Percentiles rank a stretch among this genome's conserved stretches.
Evolutionary conservation across 805 yeast genomes (phyloP).

Genomic region (Candida oleophila): DNA sequence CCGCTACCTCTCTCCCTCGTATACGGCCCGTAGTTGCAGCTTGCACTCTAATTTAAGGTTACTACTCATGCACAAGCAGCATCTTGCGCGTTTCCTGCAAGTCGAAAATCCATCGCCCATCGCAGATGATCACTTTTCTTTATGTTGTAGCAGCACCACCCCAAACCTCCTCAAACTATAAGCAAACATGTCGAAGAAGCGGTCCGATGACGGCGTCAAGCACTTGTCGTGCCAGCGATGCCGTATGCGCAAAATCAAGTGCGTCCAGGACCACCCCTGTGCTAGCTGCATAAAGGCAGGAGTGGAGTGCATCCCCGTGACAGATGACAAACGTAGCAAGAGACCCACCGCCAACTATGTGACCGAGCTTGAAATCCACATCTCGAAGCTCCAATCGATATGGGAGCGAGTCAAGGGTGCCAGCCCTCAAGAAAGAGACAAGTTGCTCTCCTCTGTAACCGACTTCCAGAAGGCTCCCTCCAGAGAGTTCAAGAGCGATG

Average conservation of each 20-base stretch:
- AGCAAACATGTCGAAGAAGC: background rate
- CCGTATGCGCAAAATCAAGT: constrained; percentile 44
- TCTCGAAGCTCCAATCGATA: constrained; percentile 16
- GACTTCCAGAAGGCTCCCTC: constrained; percentile 11
- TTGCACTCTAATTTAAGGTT: too few species aligned
- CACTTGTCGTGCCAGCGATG: constrained; percentile 38
- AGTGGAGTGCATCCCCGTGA: constrained; percentile 46
- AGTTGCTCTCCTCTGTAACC: constrained; percentile 18
- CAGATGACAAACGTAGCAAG: constrained; percentile 50
- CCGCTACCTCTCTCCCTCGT: too few species aligned
- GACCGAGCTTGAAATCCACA: constrained; percentile 37
- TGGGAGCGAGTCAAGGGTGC: background rate
- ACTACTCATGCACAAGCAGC: too few species aligned
- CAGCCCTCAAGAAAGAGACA: constrained; percentile 12
- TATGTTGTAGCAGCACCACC: background rate
- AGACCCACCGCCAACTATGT: constrained; percentile 52
- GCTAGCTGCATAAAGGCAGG: constrained; percentile 43
- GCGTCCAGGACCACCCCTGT: constrained; percentile 51
- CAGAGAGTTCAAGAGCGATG: background rate
- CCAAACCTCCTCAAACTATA: too few species aligned
- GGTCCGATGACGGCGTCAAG: constrained; percentile 4
- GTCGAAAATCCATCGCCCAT: too few species aligned
- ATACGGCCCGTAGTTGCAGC: too few species aligned
- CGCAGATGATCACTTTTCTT: too few species aligned
- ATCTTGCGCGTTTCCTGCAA: too few species aligned